phyloP scores from a whole-genome alignment of 306 rosid species.

The Bauhinia variegata region DNA sequence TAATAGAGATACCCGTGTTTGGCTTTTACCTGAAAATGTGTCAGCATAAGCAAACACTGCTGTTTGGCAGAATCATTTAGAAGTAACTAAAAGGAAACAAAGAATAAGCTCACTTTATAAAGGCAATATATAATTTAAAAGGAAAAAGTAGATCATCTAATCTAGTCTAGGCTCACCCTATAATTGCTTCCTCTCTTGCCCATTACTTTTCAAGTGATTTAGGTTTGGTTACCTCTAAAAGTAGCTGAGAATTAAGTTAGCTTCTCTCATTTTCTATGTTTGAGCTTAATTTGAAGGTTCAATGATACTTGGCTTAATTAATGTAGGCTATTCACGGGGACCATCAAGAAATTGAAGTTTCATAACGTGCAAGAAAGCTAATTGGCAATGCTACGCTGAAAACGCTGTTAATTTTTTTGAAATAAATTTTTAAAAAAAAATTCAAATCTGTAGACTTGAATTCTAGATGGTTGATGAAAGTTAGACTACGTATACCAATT shows the following conservation, averaged over 20 bases:
- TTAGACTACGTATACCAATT: neutral
- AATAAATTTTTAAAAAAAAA: too few species aligned
- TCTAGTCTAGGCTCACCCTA: neutral
- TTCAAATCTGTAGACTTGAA: too few species aligned
- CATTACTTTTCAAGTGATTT: neutral
- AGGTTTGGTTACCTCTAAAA: slow-evolving; percentile 18
- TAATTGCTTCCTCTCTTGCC: neutral
- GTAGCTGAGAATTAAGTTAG: too few species aligned
- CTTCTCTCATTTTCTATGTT: neutral
- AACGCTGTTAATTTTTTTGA: too few species aligned
- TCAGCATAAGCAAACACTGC: slow-evolving; percentile 19
- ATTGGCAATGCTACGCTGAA: too few species aligned
- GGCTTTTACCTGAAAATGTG: slow-evolving; percentile 36
- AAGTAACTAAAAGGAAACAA: slow-evolving; percentile 28
- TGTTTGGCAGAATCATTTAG: slow-evolving; percentile 24
- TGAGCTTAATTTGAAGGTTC: neutral
- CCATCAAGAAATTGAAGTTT: slow-evolving; percentile 24
- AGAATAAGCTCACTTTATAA: slow-evolving; percentile 34
- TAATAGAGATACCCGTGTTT: slow-evolving; percentile 32
- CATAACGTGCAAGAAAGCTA: slow-evolving; percentile 16
- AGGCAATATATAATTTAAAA: neutral
- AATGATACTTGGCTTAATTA: neutral
- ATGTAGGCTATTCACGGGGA: neutral
- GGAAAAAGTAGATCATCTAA: neutral
- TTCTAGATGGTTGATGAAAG: slow-evolving; percentile 21